phyloP scores from a whole-genome alignment of 192 early-diverging fungal genomes.

The Coemansia sp. region DNA sequence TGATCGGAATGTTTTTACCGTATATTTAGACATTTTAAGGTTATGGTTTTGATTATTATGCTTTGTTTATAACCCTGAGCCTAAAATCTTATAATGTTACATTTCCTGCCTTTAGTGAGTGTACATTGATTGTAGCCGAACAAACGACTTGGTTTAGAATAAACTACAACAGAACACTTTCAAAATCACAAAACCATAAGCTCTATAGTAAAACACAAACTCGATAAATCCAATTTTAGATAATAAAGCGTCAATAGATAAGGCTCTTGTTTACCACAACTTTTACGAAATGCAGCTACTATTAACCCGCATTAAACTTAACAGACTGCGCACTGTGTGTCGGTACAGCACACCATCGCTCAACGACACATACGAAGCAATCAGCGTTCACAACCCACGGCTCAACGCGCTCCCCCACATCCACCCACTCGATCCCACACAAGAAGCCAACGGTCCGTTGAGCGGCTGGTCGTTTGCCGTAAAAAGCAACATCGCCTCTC shows the following conservation, averaged over 20 bases:
- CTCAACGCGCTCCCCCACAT: slow-evolving; percentile 23
- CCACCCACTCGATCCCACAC: background rate
- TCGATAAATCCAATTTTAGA: too few species aligned
- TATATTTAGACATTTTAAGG: too few species aligned
- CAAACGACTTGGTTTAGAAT: too few species aligned
- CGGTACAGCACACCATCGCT: background rate
- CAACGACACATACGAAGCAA: background rate
- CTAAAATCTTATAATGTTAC: too few species aligned
- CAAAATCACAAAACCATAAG: background rate
- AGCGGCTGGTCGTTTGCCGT: slow-evolving; percentile 69
- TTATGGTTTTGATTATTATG: too few species aligned
- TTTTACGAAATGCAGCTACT: background rate
- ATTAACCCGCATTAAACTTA: background rate
- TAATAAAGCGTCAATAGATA: too few species aligned
- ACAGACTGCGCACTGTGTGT: background rate
- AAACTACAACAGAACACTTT: background rate
- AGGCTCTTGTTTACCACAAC: too few species aligned
- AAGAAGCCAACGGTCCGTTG: slow-evolving; percentile 38
- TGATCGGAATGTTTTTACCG: too few species aligned
- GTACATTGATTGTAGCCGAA: too few species aligned
- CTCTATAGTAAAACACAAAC: too few species aligned
- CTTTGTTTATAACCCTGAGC: too few species aligned
- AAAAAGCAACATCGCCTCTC: slow-evolving; percentile 80
- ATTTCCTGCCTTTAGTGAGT: too few species aligned
- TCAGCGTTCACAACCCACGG: slow-evolving; percentile 16